Evolutionary conservation across 2,329 filamentous ascomycete species (phyloP), one percentile per base, ranked within the genome.

Genomic region (Diaporthe ampelina): DNA sequence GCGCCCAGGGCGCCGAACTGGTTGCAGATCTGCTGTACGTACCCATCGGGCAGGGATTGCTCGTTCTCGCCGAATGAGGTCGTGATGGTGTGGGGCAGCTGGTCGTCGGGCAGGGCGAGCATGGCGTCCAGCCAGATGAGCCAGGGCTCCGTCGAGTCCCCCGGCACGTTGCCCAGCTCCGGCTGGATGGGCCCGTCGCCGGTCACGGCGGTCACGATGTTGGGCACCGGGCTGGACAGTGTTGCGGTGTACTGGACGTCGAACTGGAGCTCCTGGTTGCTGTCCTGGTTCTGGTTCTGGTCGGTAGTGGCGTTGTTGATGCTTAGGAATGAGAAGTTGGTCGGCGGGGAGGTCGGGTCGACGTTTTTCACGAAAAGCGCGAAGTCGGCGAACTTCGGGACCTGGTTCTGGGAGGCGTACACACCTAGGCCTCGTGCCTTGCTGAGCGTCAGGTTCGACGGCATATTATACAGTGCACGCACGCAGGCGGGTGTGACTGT

Each of bases 31-130:
- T 83, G 81, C 29, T 78, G 85, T 6, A 90, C 88, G 79, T 94
- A 94, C 4, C 85, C 83, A 37, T 83, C 82, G 0, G 92, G 91
- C 0, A 94, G 84, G 6, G 86, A 88, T 80, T 92, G 74, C 72
- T 94, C 93, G 58, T 92, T 87, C 77, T 93, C 91, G 29, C 91
- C 92, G 79, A 94, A 94, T 0, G 92, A 94, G 17, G 91, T 92
- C 48, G 88, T 88, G 59, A 94, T 86, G 32, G 93, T 89, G 3
- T 89, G 87, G 0, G 93, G 92, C 0, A 94, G 84, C 24, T 89
- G 80, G 4, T 84, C 80, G 74, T 90, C 86, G 1, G 85, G 81
- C 26, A 92, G 85, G 26, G 83, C 80, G 5, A 93, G 83, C n/a
- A 94, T 63, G 58, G 68, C 70, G 57, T 43, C 65, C 91, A 13